Evolutionary conservation across 2,329 filamentous ascomycete genomes (phyloP), one percentile per base, ranked within the genome.

Genomic region (Fusarium ramigenum): DNA sequence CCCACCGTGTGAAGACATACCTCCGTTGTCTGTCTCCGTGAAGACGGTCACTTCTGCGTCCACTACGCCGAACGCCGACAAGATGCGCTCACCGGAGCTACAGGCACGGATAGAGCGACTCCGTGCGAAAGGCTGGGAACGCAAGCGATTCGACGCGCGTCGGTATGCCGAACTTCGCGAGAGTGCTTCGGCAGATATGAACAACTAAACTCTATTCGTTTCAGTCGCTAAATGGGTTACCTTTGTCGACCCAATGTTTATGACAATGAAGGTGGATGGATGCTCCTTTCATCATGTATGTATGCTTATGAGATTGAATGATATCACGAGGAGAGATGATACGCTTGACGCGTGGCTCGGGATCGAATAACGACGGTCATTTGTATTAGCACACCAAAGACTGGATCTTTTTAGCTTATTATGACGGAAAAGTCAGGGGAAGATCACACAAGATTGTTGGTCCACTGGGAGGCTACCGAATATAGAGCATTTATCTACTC

Each of bases 161-260:
- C 83, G 86, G 42, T 90, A 91, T 75, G 85, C 88, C 77, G 83
- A 83, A 25, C 81, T 90, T 14, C 81, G 87, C 19, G 86, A 87
- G 73, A 83, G 81, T 57, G 88, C 85, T 43, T 79, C 90, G 62
- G 84, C 85, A 5, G 89, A 90, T 75, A 79, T 90, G 69, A 63
- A 63, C 28, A 69, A 74, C 39, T 78, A 50, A 67, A 25, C 28
- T 15, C 28, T 30, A 56, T n/a, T 32, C 34, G 11, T 18, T 23
- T 23, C 46, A 39, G 15, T 30, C 25, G 32, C 19, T 36, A 32
- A 32, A 21, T 28, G 14, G n/a, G 15, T 40, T 52, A 11, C 23
- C 37, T n/a, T 44, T n/a, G 32, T 25, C 18, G 34, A 47, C n/a
- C 23, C 32, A 43, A 46, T 47, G 23, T 67, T 46, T 49, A 65